Conservation (phyloP, 305 asterid species). For the Fraxinus dipetala region DNA sequence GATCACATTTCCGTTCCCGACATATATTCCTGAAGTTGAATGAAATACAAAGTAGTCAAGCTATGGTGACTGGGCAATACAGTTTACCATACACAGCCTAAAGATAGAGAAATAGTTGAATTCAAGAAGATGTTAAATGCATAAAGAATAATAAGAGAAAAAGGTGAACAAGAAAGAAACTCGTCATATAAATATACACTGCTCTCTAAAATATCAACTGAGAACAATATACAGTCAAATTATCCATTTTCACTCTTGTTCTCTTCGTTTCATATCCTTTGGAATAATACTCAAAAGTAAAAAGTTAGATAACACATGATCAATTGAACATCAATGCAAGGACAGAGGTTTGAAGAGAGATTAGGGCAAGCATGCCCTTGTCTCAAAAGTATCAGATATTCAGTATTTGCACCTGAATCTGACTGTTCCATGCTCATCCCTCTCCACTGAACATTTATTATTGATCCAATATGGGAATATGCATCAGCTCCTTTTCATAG, state of each 20-base stretch:
- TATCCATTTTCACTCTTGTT: background rate
- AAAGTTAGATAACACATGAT: background rate
- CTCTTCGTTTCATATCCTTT: background rate
- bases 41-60: constrained; percentile 19
- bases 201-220: background rate
- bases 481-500: background rate
- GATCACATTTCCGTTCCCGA: constrained; percentile 66
- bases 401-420: background rate
- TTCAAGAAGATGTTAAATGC: background rate
- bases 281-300: background rate
- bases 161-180: background rate
- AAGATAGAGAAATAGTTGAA: background rate
- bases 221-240: background rate
- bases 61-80: constrained; percentile 17
- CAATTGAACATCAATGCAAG: background rate
- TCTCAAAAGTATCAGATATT: background rate
- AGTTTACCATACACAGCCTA: background rate
- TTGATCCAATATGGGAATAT: background rate
- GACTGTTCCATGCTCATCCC: background rate
- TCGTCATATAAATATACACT: background rate
- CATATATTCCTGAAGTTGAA: constrained; percentile 60
- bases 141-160: background rate
- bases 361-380: background rate
- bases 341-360: background rate
- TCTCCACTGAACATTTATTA: background rate